These are phyloP conservation scores for Microdochium bolleyi DNA, from an alignment of 2,329 filamentous ascomycete genomes.

Conservation along the genomic window DNA sequence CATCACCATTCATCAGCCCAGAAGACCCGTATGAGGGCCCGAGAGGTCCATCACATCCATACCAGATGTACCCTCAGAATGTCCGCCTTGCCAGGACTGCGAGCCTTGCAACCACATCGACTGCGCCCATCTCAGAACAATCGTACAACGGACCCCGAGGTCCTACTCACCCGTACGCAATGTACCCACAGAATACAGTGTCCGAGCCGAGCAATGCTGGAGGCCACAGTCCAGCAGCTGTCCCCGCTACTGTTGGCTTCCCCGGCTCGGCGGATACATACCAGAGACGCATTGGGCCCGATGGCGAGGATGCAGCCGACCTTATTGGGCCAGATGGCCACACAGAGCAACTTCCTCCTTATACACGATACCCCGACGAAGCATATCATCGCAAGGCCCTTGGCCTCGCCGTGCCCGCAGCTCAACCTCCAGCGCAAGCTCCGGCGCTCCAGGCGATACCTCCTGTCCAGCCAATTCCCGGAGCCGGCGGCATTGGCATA, in stretches of 20 bases:
- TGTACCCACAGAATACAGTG: conserved; percentile 77
- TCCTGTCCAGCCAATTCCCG: conserved; percentile 29
- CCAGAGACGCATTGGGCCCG: conserved; percentile 64
- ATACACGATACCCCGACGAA: conserved; percentile 81
- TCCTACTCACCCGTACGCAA: conserved; percentile 76
- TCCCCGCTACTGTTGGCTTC: conserved; percentile 60
- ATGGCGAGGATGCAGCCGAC: conserved; percentile 80
- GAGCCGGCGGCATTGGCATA: conserved; percentile 54
- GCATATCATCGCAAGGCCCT: conserved; percentile 47
- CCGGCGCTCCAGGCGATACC: conserved; percentile 5
- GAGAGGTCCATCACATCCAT: conserved; percentile 73
- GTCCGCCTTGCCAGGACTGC: conserved; percentile 40
- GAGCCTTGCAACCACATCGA: conserved; percentile 67
- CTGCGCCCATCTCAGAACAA: conserved; percentile 48
- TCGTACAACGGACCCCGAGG: conserved; percentile 53
- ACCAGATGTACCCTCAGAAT: conserved; percentile 75
- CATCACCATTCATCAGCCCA: conserved; percentile 28
- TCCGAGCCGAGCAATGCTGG: conserved; percentile 29
- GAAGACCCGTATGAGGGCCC: conserved; percentile 64
- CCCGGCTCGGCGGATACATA: conserved; percentile 59
- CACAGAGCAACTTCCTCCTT: conserved; percentile 84
- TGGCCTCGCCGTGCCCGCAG: conserved; percentile 15
- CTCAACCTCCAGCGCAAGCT: neutral
- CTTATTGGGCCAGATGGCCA: conserved; percentile 84
- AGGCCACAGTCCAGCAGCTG: conserved; percentile 27